Evolutionary conservation across 768 basidiomycete genomes (phyloP).

Genomic region (Trametes villosa): DNA sequence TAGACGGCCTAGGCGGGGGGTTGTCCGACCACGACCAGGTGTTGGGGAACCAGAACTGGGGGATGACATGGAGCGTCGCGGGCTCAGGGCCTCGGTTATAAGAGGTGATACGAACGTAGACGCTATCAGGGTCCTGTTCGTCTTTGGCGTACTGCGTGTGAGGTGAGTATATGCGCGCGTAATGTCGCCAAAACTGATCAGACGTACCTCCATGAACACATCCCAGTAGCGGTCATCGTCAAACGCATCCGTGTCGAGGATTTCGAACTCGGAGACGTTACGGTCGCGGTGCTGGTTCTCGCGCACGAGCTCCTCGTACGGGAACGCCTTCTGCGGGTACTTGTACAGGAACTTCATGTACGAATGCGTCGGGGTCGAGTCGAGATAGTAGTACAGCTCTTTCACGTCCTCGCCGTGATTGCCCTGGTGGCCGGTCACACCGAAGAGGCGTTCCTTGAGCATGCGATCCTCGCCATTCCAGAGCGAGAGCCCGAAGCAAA

Average conservation of each 20-base stretch:
- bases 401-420: conserved; percentile 99
- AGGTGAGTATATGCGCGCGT: conserved; percentile 12
- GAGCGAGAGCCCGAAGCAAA: conserved; percentile 88
- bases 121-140: conserved; percentile 83
- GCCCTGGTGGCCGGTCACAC: conserved; percentile 95
- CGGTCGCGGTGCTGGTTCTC: conserved; percentile 85
- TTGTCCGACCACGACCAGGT: conserved; percentile 94
- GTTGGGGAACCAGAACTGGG: conserved; percentile 97
- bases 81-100: conserved; percentile 98
- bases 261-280: conserved; percentile 90
- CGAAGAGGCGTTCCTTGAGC: conserved; percentile 95
- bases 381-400: conserved; percentile 97
- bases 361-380: conserved; percentile 97
- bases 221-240: conserved; percentile 98
- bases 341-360: conserved; percentile 99
- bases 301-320: conserved; percentile 90
- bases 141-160: conserved; percentile 90
- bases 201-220: conserved; percentile 89
- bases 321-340: conserved; percentile 90
- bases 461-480: conserved; percentile 97
- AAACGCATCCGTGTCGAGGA: conserved; percentile 90
- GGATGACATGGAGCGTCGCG: conserved; percentile 91
- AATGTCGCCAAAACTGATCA: neutral
- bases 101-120: conserved; percentile 92
- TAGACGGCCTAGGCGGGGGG: conserved; percentile 65